These are phyloP conservation scores for Allium cepa DNA, from an alignment of 106 monocot species.

Conservation along the genomic window DNA sequence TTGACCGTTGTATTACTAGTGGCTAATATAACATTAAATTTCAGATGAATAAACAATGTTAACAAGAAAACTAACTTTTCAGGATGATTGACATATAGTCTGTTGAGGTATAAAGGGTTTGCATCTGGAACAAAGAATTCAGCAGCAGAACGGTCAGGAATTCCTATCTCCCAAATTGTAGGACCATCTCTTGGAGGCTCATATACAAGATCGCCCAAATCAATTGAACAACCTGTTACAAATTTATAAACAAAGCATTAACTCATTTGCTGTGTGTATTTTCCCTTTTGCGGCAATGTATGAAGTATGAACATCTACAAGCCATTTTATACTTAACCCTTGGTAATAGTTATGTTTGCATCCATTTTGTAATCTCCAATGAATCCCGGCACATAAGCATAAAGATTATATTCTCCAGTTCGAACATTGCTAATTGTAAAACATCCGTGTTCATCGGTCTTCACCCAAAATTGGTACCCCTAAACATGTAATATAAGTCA, in stretches of 20 bases:
- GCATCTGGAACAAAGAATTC: conserved; percentile 82
- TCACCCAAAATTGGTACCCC: conserved; percentile 94
- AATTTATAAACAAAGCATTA: background rate
- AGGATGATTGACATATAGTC: conserved; percentile 36
- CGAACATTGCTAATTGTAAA: conserved; percentile 49
- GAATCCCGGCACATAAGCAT: conserved; percentile 77
- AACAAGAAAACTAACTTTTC: conserved; percentile 6
- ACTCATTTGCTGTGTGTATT: too few relatives aligned
- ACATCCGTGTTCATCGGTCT: conserved; percentile 23
- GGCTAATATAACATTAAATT: too few relatives aligned
- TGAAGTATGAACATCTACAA: background rate
- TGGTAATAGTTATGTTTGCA: conserved; percentile 25
- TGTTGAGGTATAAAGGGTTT: conserved; percentile 47
- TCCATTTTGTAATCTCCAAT: conserved; percentile 72
- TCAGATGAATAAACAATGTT: too few relatives aligned
- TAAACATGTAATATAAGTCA: conserved; percentile 2
- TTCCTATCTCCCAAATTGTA: conserved; percentile 79
- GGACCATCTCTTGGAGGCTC: conserved; percentile 70
- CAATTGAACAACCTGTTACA: conserved; percentile 20
- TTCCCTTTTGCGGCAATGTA: too few relatives aligned
- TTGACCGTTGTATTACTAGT: too few relatives aligned
- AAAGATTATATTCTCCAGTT: conserved; percentile 64
- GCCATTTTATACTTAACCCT: conserved; percentile 16
- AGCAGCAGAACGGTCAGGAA: conserved; percentile 57
- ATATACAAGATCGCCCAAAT: conserved; percentile 47